A percentile compares a stretch with the other conserved stretches of the same genome.
phyloP scores from a whole-genome alignment of 1,139 yeast species.

The Hansenula lynferdii region DNA sequence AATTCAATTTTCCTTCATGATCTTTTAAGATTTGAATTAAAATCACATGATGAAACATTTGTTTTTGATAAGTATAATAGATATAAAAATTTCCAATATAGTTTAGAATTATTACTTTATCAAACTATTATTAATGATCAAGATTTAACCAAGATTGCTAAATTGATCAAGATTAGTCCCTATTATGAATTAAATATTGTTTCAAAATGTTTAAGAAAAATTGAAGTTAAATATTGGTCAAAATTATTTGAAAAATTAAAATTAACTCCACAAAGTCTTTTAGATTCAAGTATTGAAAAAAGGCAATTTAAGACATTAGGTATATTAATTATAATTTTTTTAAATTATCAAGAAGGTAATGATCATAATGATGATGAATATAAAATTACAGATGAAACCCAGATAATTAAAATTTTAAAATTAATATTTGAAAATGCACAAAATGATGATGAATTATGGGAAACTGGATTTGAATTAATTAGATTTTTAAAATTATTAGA shows the following conservation, averaged over 20 bases:
- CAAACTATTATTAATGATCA: slow-evolving; percentile 24
- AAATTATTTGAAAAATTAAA: slow-evolving; percentile 38
- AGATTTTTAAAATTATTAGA: slow-evolving; percentile 43
- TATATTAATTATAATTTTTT: slow-evolving; percentile 38
- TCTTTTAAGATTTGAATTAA: slow-evolving; percentile 22
- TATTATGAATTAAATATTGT: slow-evolving; percentile 37
- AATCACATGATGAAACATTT: not conserved
- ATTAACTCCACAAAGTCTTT: slow-evolving; percentile 34
- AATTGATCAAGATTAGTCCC: slow-evolving; percentile 24
- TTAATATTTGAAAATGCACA: slow-evolving; percentile 26
- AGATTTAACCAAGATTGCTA: slow-evolving; percentile 8
- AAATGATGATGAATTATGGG: slow-evolving; percentile 39
- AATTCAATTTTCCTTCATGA: slow-evolving; percentile 25
- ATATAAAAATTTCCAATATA: slow-evolving; percentile 42
- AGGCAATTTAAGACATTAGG: slow-evolving; percentile 41
- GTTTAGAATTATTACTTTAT: slow-evolving; percentile 42
- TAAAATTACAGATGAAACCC: slow-evolving; percentile 30
- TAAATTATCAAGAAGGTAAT: slow-evolving; percentile 29
- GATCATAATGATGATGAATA: slow-evolving; percentile 13
- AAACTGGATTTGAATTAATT: slow-evolving; percentile 42
- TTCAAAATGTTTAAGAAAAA: slow-evolving; percentile 59
- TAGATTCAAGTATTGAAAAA: slow-evolving; percentile 32
- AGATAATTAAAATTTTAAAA: slow-evolving; percentile 35
- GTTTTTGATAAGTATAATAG: slow-evolving; percentile 28
- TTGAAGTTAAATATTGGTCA: slow-evolving; percentile 61